These are phyloP conservation scores for Raphidocelis subcapitata DNA, from an alignment of 139 green algal species.

Conservation along the genomic window DNA sequence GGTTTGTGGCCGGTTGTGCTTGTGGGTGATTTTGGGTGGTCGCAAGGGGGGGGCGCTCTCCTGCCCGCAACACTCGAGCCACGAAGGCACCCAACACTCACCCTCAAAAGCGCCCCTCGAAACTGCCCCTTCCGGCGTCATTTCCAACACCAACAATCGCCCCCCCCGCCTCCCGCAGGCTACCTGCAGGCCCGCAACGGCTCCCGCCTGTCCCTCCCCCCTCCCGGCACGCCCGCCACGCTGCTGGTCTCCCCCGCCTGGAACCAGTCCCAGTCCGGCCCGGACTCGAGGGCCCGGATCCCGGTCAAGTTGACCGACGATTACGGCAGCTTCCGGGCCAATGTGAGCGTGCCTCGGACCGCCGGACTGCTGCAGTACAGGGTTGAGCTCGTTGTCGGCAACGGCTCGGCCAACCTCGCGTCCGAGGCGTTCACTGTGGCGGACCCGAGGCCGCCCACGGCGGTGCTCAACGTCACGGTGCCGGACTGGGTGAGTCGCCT, in stretches of 20 bases:
- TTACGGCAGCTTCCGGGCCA: conserved; percentile 14
- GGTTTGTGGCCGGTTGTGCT: too few relatives aligned
- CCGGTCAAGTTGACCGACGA: conserved; percentile 5
- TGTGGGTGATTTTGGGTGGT: too few relatives aligned
- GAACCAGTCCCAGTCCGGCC: not conserved
- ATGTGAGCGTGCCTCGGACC: conserved; percentile 14
- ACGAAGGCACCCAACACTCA: too few relatives aligned
- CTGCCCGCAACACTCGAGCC: too few relatives aligned
- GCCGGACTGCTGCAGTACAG: not conserved
- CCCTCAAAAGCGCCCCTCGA: too few relatives aligned
- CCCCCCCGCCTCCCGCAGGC: conserved; percentile 11
- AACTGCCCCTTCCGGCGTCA: too few relatives aligned
- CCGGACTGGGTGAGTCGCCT: conserved; percentile 37
- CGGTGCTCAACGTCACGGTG: conserved; percentile 35
- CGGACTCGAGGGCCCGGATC: not conserved
- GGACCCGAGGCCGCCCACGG: conserved; percentile 50
- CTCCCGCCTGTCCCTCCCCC: not conserved
- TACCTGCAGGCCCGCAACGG: conserved; percentile 11
- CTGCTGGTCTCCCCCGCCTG: conserved; percentile 12
- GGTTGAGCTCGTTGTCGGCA: conserved; percentile 3
- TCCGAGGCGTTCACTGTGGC: conserved; percentile 30
- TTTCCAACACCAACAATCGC: too few relatives aligned
- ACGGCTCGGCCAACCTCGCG: too few relatives aligned
- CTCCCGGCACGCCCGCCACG: not conserved
- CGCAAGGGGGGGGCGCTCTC: too few relatives aligned